Percentiles rank a stretch among this genome's conserved stretches.
These are phyloP conservation scores for Torulaspora pretoriensis DNA, from an alignment of 1,139 yeast species.

Conservation along the genomic window DNA sequence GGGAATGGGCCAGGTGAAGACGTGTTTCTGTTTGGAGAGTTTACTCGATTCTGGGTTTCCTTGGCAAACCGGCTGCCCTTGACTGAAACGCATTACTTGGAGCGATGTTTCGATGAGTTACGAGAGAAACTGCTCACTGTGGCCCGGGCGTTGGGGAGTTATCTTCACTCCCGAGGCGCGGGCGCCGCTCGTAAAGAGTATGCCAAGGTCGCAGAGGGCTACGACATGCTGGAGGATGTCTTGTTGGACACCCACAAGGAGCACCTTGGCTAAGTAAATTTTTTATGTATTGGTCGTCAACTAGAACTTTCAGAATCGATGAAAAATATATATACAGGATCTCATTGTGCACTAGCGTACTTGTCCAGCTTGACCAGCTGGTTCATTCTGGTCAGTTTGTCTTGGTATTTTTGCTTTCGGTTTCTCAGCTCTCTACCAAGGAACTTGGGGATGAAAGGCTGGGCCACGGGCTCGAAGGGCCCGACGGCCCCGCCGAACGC, in stretches of 20 bases:
- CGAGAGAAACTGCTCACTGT: slow-evolving; percentile 8
- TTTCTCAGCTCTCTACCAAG: slow-evolving; percentile 43
- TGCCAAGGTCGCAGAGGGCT: slow-evolving; percentile 10
- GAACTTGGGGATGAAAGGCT: slow-evolving; percentile 62
- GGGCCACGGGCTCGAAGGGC: slow-evolving; percentile 60
- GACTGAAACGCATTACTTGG: slow-evolving; percentile 11
- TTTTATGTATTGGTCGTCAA: slow-evolving; percentile 7
- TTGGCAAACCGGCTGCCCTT: slow-evolving; percentile 10
- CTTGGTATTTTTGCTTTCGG: slow-evolving; percentile 34
- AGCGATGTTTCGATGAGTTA: slow-evolving; percentile 8
- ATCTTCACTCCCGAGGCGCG: neutral
- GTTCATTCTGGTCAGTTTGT: slow-evolving; percentile 16
- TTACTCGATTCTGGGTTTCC: slow-evolving; percentile 14
- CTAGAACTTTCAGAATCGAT: neutral
- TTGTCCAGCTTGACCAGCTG: slow-evolving; percentile 18
- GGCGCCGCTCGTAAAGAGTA: neutral
- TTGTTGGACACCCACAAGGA: slow-evolving; percentile 8
- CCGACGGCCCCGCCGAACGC: slow-evolving; percentile 78
- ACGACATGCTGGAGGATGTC: slow-evolving; percentile 15
- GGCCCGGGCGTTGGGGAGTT: neutral
- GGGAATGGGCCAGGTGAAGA: slow-evolving; percentile 10
- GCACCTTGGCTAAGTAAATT: neutral
- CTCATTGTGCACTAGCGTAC: slow-evolving; percentile 4
- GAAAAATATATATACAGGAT: slow-evolving; percentile 8
- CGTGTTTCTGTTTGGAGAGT: slow-evolving; percentile 13